Conservation (phyloP, 257 asterid species). For the Solanum pimpinellifolium region DNA sequence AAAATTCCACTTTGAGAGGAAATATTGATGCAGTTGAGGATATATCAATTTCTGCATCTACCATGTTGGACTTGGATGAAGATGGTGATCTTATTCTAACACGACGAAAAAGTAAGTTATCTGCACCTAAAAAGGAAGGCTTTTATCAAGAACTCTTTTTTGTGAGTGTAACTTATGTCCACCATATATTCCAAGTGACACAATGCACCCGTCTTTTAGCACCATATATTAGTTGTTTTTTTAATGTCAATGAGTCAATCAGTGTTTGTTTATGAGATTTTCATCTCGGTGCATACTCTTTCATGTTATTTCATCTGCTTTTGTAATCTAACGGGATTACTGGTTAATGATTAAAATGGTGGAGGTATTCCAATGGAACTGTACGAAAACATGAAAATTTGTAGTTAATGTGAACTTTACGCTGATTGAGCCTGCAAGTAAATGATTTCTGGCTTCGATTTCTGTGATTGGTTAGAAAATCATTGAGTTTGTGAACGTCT, state of each 20-base stretch:
- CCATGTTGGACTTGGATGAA: constrained; percentile 53
- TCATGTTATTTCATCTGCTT: not conserved
- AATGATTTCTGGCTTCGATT: not conserved
- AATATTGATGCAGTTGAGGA: not conserved
- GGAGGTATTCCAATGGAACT: not conserved
- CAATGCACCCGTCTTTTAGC: not conserved
- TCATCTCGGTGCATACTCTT: not conserved
- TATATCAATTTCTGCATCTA: constrained; percentile 5
- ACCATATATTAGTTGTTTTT: not conserved
- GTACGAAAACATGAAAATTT: not conserved
- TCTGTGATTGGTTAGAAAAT: not conserved
- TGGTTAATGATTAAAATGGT: not conserved
- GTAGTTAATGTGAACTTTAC: not conserved
- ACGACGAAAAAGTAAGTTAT: constrained; percentile 44
- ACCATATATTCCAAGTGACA: not conserved
- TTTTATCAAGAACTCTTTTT: not conserved
- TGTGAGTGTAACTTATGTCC: not conserved
- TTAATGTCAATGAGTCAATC: not conserved
- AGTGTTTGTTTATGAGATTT: not conserved
- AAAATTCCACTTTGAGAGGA: constrained; percentile 7
- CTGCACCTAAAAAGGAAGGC: not conserved
- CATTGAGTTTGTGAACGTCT: not conserved
- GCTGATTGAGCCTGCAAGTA: not conserved
- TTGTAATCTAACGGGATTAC: not conserved
- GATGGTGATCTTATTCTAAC: constrained; percentile 79